Base-by-base conservation (phyloP, 169 alveolate species). In the Haemoproteus tartakovskyi region DNA sequence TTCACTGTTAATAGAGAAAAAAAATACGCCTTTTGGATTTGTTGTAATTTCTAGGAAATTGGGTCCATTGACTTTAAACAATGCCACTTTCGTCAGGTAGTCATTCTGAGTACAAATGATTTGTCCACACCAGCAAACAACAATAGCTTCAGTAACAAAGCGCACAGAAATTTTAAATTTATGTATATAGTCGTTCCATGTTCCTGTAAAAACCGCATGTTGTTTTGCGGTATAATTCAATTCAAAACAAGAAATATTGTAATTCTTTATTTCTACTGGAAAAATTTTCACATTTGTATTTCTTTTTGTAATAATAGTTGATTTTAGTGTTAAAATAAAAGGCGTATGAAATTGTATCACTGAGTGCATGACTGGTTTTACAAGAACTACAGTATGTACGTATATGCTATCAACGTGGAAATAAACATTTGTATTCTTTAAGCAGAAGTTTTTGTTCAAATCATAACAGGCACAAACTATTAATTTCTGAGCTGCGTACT, bases 401-500 rank as follows among this genome's bases (percentile, higher is more conserved):
- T 36, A 40, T 70, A 40, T 67, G 18, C 24, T 27, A 19, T 67
- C 36, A 8, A 54, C 22, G 16, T 22, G 11, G 56, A 33, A 67
- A n/a, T n/a, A 52, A 29, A 41, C 43, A 21, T 29, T 46, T n/a
- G 63, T 41, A 26, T 24, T 9, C n/a, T n/a, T n/a, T n/a, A n/a
- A n/a, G 27, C 82, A 67, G 16, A 27, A 27, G 24, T 61, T 70
- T 2, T 67, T 43, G 8, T 29, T 30, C 38, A 67, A 14, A 54
- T 67, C 82, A 59, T 67, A 67, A 41, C 82, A 67, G 8, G 82
- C 11, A 38, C 82, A 67, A 14, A 67, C 60, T 3, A 38, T 30
- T 38, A 67, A 3, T 21, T 54, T 52, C 33, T 67, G 48, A 12
- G 82, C 18, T n/a, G 19, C 36, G 43, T 67, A n/a, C 82, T 26